phyloP scores from a whole-genome alignment of 805 yeast species.

The Ogataea ramenticola region DNA sequence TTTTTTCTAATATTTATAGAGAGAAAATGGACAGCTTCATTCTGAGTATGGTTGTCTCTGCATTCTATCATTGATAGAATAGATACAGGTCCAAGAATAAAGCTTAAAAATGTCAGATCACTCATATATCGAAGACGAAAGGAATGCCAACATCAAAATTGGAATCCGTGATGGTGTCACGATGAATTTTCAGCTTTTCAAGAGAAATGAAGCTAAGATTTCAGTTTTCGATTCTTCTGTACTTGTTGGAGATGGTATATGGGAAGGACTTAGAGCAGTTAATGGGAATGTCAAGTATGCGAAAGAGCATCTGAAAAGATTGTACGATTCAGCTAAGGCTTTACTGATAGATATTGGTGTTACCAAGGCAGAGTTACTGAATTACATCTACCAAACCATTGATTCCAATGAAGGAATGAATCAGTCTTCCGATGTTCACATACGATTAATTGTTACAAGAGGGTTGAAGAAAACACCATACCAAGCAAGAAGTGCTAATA shows the following conservation, averaged over 20 bases:
- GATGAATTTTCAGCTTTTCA: constrained; percentile 4
- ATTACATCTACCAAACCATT: constrained; percentile 4
- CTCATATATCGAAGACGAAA: constrained; percentile 5
- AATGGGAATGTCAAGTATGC: constrained; percentile 5
- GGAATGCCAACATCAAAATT: constrained; percentile 5
- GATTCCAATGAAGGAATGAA: constrained; percentile 8
- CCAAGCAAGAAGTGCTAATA: constrained; percentile 5
- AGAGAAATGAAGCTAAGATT: constrained; percentile 5
- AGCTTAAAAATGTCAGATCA: no score
- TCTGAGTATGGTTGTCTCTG: no score
- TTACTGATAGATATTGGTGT: constrained; percentile 4
- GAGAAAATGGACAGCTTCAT: no score
- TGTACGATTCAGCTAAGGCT: constrained; percentile 5
- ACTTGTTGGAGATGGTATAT: constrained; percentile 8
- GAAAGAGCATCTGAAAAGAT: constrained; percentile 5
- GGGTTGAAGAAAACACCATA: constrained; percentile 8
- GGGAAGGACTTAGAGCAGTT: constrained; percentile 7
- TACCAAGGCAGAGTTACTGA: constrained; percentile 2
- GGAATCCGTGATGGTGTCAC: constrained; percentile 9
- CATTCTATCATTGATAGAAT: no score
- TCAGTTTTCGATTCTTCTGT: constrained; percentile 8
- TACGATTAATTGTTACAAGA: constrained; percentile 5
- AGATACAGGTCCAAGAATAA: no score
- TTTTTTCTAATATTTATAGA: no score
- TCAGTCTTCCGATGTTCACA: constrained; percentile 6